phyloP scores from a whole-genome alignment of 768 basidiomycete species.

The Chalciporus piperatus region DNA sequence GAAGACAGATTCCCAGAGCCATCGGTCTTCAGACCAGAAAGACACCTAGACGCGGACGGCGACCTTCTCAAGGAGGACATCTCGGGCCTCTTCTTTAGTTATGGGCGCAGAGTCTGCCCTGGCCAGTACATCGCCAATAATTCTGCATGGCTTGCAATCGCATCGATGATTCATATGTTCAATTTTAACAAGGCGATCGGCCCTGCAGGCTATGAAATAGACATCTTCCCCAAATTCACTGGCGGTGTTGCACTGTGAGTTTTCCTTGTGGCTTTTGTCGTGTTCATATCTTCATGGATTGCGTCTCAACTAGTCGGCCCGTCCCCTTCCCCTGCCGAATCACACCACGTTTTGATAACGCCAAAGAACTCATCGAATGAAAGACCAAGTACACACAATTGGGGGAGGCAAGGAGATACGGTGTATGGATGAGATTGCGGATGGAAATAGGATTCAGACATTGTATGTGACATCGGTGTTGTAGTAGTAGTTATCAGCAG shows the following conservation, averaged over 20 bases:
- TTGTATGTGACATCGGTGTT: too few relatives aligned
- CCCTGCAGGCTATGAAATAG: conserved; percentile 20
- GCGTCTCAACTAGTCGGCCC: conserved; percentile 10
- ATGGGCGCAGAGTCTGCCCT: conserved; percentile 27
- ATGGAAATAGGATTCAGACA: too few relatives aligned
- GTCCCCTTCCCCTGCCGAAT: conserved; percentile 18
- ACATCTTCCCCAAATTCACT: conserved; percentile 19
- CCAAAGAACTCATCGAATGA: not conserved
- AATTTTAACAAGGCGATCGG: conserved; percentile 21
- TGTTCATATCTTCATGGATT: not conserved
- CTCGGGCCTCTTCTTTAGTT: conserved; percentile 30
- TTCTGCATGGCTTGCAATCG: conserved; percentile 19
- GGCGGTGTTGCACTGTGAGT: conserved; percentile 17
- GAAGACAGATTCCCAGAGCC: conserved; percentile 28
- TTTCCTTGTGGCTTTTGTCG: not conserved
- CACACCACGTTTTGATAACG: conserved; percentile 14
- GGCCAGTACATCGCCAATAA: conserved; percentile 21
- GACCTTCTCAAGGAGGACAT: conserved; percentile 21
- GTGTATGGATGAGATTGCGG: too few relatives aligned
- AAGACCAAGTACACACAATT: not conserved
- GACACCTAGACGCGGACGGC: conserved; percentile 25
- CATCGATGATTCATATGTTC: conserved; percentile 19
- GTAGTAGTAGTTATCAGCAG: too few relatives aligned
- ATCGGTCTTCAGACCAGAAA: conserved; percentile 33
- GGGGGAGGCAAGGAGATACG: too few relatives aligned